phyloP scores from a whole-genome alignment of 129 eudicot genomes.

The Pseudognaphalium luteoalbum region DNA sequence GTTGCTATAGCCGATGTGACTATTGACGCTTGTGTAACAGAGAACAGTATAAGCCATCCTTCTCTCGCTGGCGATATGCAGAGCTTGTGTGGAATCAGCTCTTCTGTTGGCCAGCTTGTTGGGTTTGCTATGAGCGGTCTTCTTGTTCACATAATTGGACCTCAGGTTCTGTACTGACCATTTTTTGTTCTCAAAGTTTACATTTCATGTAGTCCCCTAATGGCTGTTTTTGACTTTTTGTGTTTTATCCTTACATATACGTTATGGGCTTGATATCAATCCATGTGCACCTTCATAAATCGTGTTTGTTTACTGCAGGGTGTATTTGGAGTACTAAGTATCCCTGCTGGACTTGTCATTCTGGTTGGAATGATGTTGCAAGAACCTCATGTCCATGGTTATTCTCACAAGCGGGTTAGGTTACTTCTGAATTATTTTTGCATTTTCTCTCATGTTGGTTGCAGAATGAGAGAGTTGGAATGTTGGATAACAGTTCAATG shows the following conservation, averaged over 20 bases:
- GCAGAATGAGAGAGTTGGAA: background rate
- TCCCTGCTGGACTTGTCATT: constrained; percentile 64
- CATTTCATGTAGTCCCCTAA: background rate
- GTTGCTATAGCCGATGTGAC: constrained; percentile 95
- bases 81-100: constrained; percentile 78
- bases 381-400: constrained; percentile 54
- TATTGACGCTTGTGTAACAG: constrained; percentile 92
- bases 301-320: constrained; percentile 45
- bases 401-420: constrained; percentile 66
- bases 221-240: background rate
- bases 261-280: constrained; percentile 1
- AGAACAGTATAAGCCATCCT: constrained; percentile 75
- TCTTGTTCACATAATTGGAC: constrained; percentile 76
- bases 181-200: constrained; percentile 5
- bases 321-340: constrained; percentile 69
- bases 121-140: constrained; percentile 78
- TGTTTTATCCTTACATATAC: no score
- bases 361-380: constrained; percentile 66
- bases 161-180: constrained; percentile 49
- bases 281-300: background rate
- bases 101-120: constrained; percentile 66
- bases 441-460: background rate
- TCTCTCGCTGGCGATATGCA: constrained; percentile 94
- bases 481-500: background rate
- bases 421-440: constrained; percentile 10